phyloP scores from a whole-genome alignment of 441 rosid genomes.

The Gossypium davidsonii region DNA sequence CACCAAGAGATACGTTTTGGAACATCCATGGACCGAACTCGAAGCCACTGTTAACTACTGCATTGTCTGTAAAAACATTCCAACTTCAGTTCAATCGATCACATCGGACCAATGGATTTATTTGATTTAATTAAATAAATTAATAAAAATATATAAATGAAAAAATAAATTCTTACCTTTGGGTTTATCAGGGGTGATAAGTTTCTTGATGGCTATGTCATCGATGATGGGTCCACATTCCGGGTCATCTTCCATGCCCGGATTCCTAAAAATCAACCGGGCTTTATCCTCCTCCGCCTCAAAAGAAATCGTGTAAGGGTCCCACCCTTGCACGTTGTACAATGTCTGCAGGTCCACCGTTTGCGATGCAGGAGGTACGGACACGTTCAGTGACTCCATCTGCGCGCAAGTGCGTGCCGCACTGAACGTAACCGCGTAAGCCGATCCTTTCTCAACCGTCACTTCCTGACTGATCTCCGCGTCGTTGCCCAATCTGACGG shows the following conservation, averaged over 20 bases:
- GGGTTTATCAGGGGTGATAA: slow-evolving; percentile 57
- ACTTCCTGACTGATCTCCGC: slow-evolving; percentile 89
- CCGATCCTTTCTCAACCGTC: slow-evolving; percentile 67
- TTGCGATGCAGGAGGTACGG: slow-evolving; percentile 71
- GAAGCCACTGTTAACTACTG: slow-evolving; percentile 72
- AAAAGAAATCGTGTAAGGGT: slow-evolving; percentile 87
- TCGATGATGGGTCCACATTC: slow-evolving; percentile 94
- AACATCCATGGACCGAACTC: slow-evolving; percentile 97
- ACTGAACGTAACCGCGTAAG: slow-evolving; percentile 83
- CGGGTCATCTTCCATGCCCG: slow-evolving; percentile 97
- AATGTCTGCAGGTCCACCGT: slow-evolving; percentile 82
- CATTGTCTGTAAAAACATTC: slow-evolving; percentile 44
- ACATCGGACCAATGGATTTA: no score
- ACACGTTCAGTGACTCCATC: slow-evolving; percentile 79
- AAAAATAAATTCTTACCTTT: slow-evolving; percentile 44
- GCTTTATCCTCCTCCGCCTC: slow-evolving; percentile 57
- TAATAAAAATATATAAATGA: no score
- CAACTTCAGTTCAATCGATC: no score
- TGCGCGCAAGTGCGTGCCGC: slow-evolving; percentile 98
- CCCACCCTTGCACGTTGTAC: slow-evolving; percentile 93
- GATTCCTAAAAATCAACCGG: slow-evolving; percentile 54
- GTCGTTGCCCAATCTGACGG: slow-evolving; percentile 81
- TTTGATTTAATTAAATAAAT: no score
- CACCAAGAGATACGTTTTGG: slow-evolving; percentile 71
- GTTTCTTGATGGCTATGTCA: slow-evolving; percentile 79